These are phyloP conservation scores for Pittosporum tobira DNA, from an alignment of 129 eudicot species.

Conservation along the genomic window DNA sequence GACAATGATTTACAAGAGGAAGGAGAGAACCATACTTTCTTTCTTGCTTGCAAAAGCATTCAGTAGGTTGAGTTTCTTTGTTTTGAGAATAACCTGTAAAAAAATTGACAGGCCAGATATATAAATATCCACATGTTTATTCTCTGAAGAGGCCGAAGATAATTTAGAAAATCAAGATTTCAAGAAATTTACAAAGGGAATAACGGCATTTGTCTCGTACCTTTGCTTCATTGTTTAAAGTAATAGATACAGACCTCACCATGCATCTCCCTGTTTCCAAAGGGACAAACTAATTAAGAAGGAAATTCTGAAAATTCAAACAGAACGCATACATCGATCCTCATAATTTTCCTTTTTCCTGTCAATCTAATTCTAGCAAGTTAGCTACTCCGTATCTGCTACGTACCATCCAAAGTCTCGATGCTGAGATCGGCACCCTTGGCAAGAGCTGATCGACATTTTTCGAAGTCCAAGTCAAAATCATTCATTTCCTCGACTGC, in stretches of 20 bases:
- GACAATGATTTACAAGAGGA: too few relatives aligned
- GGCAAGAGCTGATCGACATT: conserved; percentile 41
- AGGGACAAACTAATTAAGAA: background rate
- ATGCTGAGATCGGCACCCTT: conserved; percentile 56
- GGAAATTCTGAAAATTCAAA: background rate
- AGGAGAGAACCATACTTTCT: conserved; percentile 44
- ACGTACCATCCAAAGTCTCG: conserved; percentile 60
- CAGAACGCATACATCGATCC: too few relatives aligned
- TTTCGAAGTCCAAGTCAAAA: conserved; percentile 46
- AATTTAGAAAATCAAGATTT: too few relatives aligned
- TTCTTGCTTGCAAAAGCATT: conserved; percentile 54
- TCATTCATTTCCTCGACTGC: conserved; percentile 56
- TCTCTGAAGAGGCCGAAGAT: too few relatives aligned
- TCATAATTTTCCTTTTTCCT: too few relatives aligned
- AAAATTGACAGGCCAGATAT: too few relatives aligned
- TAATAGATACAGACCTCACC: conserved; percentile 52
- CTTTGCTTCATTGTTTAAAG: conserved; percentile 60
- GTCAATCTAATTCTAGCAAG: too few relatives aligned
- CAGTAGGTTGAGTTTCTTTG: conserved; percentile 50
- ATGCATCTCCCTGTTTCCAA: conserved; percentile 50
- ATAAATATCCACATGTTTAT: too few relatives aligned
- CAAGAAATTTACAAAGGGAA: background rate
- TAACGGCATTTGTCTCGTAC: conserved; percentile 27
- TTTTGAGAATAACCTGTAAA: conserved; percentile 61
- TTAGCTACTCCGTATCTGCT: background rate